Base-by-base conservation (phyloP, 1,284 basidiomycete genomes). In the Ganoderma leucocontextum region DNA sequence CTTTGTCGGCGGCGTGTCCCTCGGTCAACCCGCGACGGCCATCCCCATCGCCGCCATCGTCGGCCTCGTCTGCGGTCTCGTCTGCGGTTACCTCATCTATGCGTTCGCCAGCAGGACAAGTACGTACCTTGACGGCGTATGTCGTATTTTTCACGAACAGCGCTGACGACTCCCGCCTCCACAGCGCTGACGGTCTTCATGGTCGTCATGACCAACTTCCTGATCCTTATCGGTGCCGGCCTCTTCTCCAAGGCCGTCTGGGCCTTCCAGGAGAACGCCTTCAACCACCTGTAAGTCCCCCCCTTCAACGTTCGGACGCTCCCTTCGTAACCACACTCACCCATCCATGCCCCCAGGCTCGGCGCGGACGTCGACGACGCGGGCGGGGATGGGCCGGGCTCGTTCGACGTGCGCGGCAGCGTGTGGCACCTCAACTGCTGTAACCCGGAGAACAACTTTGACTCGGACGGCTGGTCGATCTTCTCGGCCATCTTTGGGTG, bases 341-440 rank as follows among this genome's bases (percentile, higher is more conserved):
- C 41, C 13, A 9, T 4, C 57, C 47, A 42, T 22, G 52, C 38
- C n/a, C 17, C 7, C 67, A 82, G 84, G 42, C 89, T 97, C 59
- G 95, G 96, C 19, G 83, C 83, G 0, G 89, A 95, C 70, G 88
- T 91, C 10, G 93, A 94, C 74, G 95, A 97, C 78, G 79, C 89
- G 0, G 86, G 85, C 5, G 95, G 94, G 10, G 87, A 90, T 65
- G 95, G 95, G 0, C 94, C 95, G 0, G 95, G 95, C 4, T 90
- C 91, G 5, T 97, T 88, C 84, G 82, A 88, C 71, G 92, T 96
- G 12, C 86, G 86, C 67, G 92, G 92, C 15, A 94, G 88, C 76
- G 93, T 97, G 6, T 97, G 95, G 95, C 92, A 95, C 78, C 83
- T 97, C 63, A 81, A 93, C 69, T 96, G 94, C 81, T 96, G 95